Evolutionary conservation across 768 basidiomycete species (phyloP).

Genomic region (Serendipita sp.): DNA sequence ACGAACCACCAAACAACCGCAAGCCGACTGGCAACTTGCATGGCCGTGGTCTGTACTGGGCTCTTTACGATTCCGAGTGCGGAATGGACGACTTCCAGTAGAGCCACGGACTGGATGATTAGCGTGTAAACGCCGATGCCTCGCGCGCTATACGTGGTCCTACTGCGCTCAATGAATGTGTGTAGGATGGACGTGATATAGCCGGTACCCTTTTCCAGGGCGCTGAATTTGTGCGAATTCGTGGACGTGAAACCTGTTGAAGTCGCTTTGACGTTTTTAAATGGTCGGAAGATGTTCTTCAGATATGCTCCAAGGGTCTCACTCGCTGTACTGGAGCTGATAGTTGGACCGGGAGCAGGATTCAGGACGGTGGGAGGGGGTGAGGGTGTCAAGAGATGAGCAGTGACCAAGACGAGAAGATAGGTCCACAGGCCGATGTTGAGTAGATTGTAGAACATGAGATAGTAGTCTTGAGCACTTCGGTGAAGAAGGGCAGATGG

Average conservation of each 20-base stretch:
- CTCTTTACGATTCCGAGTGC: constrained; percentile 65
- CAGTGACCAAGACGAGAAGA: constrained; percentile 41
- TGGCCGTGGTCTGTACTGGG: constrained; percentile 52
- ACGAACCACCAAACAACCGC: constrained; percentile 78
- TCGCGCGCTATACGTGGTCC: constrained; percentile 38
- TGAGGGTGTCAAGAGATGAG: constrained; percentile 24
- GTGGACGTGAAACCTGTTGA: constrained; percentile 18
- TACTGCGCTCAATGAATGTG: constrained; percentile 34
- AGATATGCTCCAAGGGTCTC: constrained; percentile 17
- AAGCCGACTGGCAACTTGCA: constrained; percentile 69
- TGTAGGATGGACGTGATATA: constrained; percentile 16
- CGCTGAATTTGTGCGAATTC: constrained; percentile 21
- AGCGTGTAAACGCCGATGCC: constrained; percentile 41
- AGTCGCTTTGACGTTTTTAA: constrained; percentile 19
- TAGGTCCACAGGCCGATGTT: constrained; percentile 63
- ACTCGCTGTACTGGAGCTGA: constrained; percentile 9
- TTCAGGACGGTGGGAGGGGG: constrained; percentile 20
- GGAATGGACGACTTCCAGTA: constrained; percentile 72
- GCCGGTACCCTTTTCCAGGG: constrained; percentile 13
- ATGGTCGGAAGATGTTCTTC: constrained; percentile 17
- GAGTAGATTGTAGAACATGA: constrained; percentile 60
- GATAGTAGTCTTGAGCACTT: constrained; percentile 32
- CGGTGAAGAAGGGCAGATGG: constrained; percentile 4
- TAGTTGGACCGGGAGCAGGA: constrained; percentile 14
- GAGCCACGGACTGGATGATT: constrained; percentile 68